Conservation (phyloP, 768 basidiomycete species). For the Suillus plorans region DNA sequence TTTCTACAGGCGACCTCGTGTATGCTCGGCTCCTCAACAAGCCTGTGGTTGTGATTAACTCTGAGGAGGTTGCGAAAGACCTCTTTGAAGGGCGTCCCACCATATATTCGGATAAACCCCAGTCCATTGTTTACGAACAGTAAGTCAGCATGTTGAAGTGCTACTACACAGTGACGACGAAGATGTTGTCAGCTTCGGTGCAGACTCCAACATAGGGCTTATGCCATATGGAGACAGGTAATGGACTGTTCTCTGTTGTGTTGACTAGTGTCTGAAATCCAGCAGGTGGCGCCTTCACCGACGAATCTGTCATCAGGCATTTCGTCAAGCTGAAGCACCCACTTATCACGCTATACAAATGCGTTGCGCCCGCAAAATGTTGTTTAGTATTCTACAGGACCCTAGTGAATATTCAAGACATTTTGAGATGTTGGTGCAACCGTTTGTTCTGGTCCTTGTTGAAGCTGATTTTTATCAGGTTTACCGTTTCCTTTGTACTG, state of each 20-base stretch:
- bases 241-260: neutral
- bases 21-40: neutral
- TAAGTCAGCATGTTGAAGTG: neutral
- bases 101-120: neutral
- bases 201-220: neutral
- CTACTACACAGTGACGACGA: neutral
- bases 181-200: neutral
- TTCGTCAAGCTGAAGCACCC: neutral
- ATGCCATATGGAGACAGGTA: neutral
- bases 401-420: neutral
- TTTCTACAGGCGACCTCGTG: neutral
- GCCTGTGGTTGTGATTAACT: neutral
- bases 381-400: neutral
- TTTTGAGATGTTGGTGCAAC: neutral
- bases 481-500: neutral
- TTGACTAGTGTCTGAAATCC: neutral
- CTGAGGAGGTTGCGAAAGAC: neutral
- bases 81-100: neutral
- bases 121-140: neutral
- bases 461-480: neutral
- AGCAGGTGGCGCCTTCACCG: neutral
- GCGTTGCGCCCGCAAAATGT: neutral
- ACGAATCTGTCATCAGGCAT: neutral
- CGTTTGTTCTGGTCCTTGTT: neutral
- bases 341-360: neutral